These are phyloP conservation scores for Apophysomyces sp. DNA, from an alignment of 371 early-diverging fungal species.

Conservation along the genomic window DNA sequence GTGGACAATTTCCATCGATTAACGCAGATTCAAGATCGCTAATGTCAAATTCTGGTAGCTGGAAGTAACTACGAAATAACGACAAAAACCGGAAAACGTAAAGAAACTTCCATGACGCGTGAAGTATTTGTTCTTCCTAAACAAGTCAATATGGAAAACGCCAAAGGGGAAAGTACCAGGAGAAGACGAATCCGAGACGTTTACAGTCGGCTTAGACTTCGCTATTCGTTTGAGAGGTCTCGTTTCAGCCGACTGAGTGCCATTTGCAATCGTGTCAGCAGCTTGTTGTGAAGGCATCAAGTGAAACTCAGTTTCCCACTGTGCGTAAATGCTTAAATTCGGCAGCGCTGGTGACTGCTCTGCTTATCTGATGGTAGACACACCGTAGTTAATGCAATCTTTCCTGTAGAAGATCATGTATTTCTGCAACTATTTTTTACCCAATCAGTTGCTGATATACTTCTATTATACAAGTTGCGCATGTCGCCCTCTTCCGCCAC, in stretches of 20 bases:
- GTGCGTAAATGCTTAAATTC: no score
- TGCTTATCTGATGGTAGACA: no score
- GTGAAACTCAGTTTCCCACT: no score
- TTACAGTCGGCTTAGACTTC: neutral
- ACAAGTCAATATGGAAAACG: neutral
- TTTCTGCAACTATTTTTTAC: no score
- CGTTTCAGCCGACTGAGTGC: neutral
- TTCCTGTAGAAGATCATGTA: no score
- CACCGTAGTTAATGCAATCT: no score
- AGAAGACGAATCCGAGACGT: neutral
- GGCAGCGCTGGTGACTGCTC: no score
- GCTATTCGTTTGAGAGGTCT: neutral
- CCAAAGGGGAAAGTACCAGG: neutral
- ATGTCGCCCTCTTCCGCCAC: no score
- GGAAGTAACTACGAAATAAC: neutral
- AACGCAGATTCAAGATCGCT: neutral
- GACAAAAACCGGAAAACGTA: conserved; percentile 3
- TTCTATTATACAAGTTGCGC: no score
- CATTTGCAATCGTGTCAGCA: no score
- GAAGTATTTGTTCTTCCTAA: conserved; percentile 1
- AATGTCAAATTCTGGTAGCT: neutral
- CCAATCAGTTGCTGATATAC: no score
- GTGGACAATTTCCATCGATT: neutral
- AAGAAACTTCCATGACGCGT: conserved; percentile 9
- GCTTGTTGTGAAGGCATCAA: no score